Conservation (phyloP, 495 filamentous ascomycete species). For the Tuber calosporum region DNA sequence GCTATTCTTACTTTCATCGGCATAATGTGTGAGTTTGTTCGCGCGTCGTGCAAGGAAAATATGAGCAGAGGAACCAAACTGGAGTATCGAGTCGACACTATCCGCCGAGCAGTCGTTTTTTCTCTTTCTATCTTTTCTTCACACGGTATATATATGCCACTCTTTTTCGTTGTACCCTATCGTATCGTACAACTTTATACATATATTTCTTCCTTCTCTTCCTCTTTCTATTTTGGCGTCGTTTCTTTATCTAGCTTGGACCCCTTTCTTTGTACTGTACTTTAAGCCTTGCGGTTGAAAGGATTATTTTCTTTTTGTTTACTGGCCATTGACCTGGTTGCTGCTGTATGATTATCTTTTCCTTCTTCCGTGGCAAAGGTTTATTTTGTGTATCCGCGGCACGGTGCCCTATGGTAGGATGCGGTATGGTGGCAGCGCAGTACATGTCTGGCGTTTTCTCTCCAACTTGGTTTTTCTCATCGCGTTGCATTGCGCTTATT, state of each 20-base stretch:
- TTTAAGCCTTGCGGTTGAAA: background rate
- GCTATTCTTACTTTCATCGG: background rate
- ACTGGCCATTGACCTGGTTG: background rate
- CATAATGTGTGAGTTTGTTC: background rate
- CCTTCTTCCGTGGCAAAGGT: background rate
- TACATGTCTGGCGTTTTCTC: background rate
- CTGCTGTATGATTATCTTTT: background rate
- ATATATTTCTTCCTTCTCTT: slow-evolving; percentile 2
- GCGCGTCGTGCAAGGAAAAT: background rate
- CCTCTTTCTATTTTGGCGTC: background rate
- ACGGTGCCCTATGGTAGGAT: background rate
- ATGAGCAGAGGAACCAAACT: background rate
- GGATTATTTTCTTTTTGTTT: background rate
- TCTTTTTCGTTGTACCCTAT: background rate
- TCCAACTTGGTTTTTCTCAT: background rate
- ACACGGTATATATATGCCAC: background rate
- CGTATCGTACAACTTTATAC: slow-evolving; percentile 1
- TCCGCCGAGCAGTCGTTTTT: background rate
- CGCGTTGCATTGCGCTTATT: background rate
- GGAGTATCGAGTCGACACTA: background rate
- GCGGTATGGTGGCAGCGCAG: background rate
- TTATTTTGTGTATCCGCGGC: background rate
- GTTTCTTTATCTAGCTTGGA: background rate
- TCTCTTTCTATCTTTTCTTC: background rate
- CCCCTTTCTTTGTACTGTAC: background rate